phyloP scores from a whole-genome alignment of 257 asterid species.

The Nicotiana undulata region DNA sequence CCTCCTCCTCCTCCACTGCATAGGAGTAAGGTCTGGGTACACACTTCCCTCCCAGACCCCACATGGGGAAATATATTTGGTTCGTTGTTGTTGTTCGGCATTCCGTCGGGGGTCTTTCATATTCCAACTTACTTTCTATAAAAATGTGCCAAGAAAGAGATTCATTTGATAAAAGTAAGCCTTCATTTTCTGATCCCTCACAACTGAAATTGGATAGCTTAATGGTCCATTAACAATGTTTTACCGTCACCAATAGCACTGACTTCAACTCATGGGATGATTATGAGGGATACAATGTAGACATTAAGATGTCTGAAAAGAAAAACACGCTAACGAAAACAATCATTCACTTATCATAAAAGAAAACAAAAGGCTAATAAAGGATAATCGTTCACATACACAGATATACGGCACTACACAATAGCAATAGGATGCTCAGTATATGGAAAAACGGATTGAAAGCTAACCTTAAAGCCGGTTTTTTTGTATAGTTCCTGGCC shows the following conservation, averaged over 20 bases:
- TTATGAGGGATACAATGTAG: background rate
- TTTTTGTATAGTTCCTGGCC: constrained; percentile 73
- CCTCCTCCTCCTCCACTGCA: no score
- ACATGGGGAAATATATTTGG: no score
- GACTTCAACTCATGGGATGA: background rate
- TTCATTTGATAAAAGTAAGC: background rate
- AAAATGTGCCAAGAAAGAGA: background rate
- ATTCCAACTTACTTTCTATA: background rate
- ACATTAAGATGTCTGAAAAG: background rate
- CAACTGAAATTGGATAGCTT: background rate
- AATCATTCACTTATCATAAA: background rate
- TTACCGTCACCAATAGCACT: background rate
- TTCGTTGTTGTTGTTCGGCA: no score
- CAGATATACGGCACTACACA: background rate
- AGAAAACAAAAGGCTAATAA: background rate
- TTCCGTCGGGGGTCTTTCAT: no score
- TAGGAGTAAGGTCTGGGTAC: no score
- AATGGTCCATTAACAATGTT: background rate
- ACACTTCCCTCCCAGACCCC: no score
- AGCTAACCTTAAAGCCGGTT: constrained; percentile 64
- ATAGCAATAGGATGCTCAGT: background rate
- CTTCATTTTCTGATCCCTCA: background rate
- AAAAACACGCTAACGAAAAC: background rate
- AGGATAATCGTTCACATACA: background rate
- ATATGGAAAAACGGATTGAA: constrained; percentile 4